Percentiles rank a stretch among this genome's conserved stretches.
Evolutionary conservation across 345 rosid species (phyloP).

Genomic region (Euclidium syriacum): DNA sequence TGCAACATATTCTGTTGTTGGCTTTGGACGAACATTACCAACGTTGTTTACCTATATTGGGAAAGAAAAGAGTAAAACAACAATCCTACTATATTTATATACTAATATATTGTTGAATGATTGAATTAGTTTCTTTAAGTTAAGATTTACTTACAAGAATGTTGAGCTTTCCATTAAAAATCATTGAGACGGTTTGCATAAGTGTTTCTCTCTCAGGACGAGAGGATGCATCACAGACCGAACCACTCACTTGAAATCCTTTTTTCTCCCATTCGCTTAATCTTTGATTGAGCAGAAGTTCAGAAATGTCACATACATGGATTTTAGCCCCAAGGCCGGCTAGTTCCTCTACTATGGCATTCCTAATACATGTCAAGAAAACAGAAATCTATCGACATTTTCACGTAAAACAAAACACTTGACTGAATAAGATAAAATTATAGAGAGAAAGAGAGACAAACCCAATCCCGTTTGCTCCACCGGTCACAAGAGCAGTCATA

Average conservation of each 20-base stretch:
- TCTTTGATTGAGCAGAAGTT: not conserved
- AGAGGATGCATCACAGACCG: slow-evolving; percentile 18
- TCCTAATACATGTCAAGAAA: too few species aligned
- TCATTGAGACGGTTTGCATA: not conserved
- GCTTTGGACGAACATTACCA: slow-evolving; percentile 31
- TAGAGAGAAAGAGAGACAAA: too few species aligned
- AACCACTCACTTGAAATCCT: slow-evolving; percentile 24
- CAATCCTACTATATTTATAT: too few species aligned
- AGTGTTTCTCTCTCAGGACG: slow-evolving; percentile 3
- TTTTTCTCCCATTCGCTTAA: slow-evolving; percentile 18
- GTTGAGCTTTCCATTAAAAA: slow-evolving; percentile 11
- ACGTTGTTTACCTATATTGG: slow-evolving; percentile 51
- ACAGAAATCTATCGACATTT: too few species aligned
- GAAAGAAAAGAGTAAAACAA: not conserved
- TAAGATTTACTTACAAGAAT: slow-evolving; percentile 16
- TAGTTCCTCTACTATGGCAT: slow-evolving; percentile 11
- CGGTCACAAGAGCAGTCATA: too few species aligned
- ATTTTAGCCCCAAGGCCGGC: slow-evolving; percentile 11
- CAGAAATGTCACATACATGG: slow-evolving; percentile 5
- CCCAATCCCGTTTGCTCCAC: too few species aligned
- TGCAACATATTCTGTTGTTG: slow-evolving; percentile 29
- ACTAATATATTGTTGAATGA: too few species aligned
- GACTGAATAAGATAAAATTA: too few species aligned
- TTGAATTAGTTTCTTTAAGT: not conserved
- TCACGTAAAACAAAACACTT: too few species aligned